Evolutionary conservation across 805 yeast species (phyloP).

Genomic region (Wickerhamiella hasegawae): DNA sequence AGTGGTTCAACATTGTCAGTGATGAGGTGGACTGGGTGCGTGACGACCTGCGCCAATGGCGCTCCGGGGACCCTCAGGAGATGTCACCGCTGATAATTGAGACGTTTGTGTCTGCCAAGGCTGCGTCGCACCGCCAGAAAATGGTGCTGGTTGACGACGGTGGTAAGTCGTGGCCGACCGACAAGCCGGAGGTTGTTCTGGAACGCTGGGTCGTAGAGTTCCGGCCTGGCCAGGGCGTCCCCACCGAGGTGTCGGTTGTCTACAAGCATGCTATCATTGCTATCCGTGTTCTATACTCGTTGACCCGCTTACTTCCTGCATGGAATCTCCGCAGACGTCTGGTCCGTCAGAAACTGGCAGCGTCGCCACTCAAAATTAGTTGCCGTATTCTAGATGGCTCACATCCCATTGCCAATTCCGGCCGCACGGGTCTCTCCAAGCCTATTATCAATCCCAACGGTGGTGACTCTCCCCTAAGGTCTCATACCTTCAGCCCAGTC

Average conservation of each 20-base stretch:
- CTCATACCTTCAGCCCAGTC: conserved; percentile 52
- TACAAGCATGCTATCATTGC: conserved; percentile 61
- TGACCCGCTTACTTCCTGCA: conserved; percentile 54
- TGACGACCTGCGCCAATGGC: conserved; percentile 56
- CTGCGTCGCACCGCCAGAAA: conserved; percentile 38
- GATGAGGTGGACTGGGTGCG: conserved; percentile 25
- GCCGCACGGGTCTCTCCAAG: conserved; percentile 72
- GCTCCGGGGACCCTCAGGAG: conserved; percentile 17
- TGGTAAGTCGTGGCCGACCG: conserved; percentile 32
- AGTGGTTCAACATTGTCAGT: conserved; percentile 27
- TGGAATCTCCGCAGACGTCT: conserved; percentile 38
- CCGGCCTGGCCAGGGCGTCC: conserved; percentile 25
- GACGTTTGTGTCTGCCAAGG: conserved; percentile 55
- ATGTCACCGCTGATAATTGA: conserved; percentile 75
- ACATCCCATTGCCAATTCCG: conserved; percentile 61
- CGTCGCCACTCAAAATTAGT: conserved; percentile 32
- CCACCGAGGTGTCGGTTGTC: conserved; percentile 42
- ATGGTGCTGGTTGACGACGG: conserved; percentile 42
- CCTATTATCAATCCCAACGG: conserved; percentile 26
- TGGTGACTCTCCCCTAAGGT: conserved; percentile 16
- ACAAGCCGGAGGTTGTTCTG: conserved; percentile 71
- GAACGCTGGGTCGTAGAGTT: conserved; percentile 90
- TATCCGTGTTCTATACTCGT: conserved; percentile 58
- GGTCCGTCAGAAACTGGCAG: conserved; percentile 24
- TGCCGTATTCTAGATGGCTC: conserved; percentile 57